Percentiles rank a stretch among this genome's conserved stretches.
Conservation (phyloP, 140 eudicot species). For the Flaveria floridana region DNA sequence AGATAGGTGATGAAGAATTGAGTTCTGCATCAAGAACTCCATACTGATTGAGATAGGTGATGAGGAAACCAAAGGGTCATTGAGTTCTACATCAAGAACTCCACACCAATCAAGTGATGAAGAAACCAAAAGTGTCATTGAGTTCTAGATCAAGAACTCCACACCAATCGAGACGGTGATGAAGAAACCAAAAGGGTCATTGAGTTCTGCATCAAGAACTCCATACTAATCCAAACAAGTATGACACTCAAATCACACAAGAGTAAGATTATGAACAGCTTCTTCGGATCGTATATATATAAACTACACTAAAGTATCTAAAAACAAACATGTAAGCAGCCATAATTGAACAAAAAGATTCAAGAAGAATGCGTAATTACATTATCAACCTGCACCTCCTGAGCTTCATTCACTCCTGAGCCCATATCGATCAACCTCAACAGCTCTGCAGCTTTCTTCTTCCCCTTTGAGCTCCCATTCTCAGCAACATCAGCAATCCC, state of each 20-base stretch:
- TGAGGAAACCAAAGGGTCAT: no score
- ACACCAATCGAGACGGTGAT: not conserved
- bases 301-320: constrained; percentile 1
- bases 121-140: no score
- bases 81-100: not conserved
- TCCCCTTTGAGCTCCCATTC: constrained; percentile 72
- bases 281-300: constrained; percentile 1
- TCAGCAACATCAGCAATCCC: constrained; percentile 66
- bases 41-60: no score
- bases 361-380: constrained; percentile 38
- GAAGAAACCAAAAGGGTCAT: not conserved
- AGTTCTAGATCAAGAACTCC: no score
- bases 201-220: not conserved
- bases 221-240: not conserved
- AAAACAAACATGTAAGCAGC: constrained; percentile 6
- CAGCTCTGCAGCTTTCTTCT: constrained; percentile 55
- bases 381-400: constrained; percentile 28
- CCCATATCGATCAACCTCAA: constrained; percentile 48
- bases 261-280: constrained; percentile 11
- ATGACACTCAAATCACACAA: not conserved
- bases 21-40: no score
- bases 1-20: not conserved
- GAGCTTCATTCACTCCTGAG: constrained; percentile 26
- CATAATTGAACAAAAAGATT: constrained; percentile 19
- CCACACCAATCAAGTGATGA: not conserved